phyloP scores from a whole-genome alignment of 140 eudicot genomes.

The Oenanthe javanica region DNA sequence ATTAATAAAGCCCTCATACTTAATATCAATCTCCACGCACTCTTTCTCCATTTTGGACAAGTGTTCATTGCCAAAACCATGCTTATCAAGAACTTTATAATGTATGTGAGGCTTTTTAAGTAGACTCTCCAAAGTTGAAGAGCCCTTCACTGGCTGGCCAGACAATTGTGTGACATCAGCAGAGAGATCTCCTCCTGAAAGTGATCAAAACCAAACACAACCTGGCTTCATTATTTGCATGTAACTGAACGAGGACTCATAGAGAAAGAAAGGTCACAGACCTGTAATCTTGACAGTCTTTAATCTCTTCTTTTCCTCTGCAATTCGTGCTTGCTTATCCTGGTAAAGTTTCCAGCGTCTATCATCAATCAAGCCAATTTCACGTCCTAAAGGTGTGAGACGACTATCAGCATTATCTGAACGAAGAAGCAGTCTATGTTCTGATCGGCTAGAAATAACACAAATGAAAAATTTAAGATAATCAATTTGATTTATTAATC shows the following conservation, averaged over 20 bases:
- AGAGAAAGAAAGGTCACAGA: conserved; percentile 10
- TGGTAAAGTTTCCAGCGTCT: conserved; percentile 65
- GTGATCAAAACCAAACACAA: conserved; percentile 9
- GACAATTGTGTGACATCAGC: conserved; percentile 59
- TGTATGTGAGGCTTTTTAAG: conserved; percentile 90
- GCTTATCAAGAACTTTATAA: conserved; percentile 77
- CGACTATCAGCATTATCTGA: conserved; percentile 7
- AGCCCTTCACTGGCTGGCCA: conserved; percentile 75
- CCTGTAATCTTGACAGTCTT: conserved; percentile 65
- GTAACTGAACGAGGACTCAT: neutral
- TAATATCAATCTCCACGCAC: conserved; percentile 90
- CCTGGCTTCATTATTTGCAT: conserved; percentile 6
- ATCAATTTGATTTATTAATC: neutral
- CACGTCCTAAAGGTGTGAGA: conserved; percentile 49
- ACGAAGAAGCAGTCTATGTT: conserved; percentile 5
- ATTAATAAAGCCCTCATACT: conserved; percentile 83
- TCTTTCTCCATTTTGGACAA: conserved; percentile 75
- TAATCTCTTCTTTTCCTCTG: conserved; percentile 73
- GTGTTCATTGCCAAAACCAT: conserved; percentile 68
- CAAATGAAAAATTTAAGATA: neutral
- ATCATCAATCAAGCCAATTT: conserved; percentile 85
- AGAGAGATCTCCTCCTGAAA: conserved; percentile 67
- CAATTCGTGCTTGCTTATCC: conserved; percentile 76
- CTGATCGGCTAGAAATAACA: conserved; percentile 7
- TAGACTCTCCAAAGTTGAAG: conserved; percentile 71